Percentiles rank a stretch among this genome's conserved stretches.
phyloP scores from a whole-genome alignment of 73 alveolate species.

The Paramecium sonneborni region DNA sequence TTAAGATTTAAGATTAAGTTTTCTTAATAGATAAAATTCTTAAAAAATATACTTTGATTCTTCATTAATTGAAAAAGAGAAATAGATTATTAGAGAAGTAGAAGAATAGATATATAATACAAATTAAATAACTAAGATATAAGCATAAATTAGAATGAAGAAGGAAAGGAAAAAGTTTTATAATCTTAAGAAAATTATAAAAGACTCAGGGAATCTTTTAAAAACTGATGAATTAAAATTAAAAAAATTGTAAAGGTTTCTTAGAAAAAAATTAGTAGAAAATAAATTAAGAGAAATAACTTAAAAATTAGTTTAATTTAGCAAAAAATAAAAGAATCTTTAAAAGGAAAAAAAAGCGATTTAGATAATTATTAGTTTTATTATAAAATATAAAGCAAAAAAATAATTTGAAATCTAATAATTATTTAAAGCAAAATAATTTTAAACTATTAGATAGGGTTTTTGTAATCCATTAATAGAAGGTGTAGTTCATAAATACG shows the following conservation, averaged over 20 bases:
- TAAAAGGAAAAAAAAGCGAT: background rate
- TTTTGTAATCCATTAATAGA: background rate
- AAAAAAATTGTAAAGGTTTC: background rate
- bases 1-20: background rate
- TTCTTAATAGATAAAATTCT: background rate
- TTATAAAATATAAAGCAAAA: background rate
- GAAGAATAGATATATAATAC: constrained; percentile 23
- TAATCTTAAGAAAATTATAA: background rate
- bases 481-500: background rate
- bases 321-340: background rate
- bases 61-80: background rate
- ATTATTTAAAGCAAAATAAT: background rate
- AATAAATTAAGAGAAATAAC: background rate
- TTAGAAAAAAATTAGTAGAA: background rate
- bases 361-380: background rate
- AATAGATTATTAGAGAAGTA: constrained; percentile 17
- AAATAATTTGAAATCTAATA: background rate
- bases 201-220: background rate
- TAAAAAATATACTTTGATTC: background rate
- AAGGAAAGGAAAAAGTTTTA: constrained; percentile 4
- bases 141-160: constrained; percentile 41
- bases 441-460: background rate
- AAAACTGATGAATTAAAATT: constrained; percentile 16
- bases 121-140: background rate
- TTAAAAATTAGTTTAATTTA: background rate